These are phyloP conservation scores for Claviceps sp. DNA, from an alignment of 2,329 filamentous ascomycete species.

Conservation along the genomic window DNA sequence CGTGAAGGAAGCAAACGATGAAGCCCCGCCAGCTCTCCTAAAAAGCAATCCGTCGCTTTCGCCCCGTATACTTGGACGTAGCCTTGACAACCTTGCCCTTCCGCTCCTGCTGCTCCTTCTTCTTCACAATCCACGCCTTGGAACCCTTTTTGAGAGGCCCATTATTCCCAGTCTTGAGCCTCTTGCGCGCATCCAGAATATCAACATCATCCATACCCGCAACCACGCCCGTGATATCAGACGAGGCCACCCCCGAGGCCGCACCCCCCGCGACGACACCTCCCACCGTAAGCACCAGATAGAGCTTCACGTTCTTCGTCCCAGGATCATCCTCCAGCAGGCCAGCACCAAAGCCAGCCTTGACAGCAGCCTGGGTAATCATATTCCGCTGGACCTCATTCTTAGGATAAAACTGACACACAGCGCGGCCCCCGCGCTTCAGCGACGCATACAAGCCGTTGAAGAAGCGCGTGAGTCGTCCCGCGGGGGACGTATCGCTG, in stretches of 20 bases:
- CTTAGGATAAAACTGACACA: constrained; percentile 97
- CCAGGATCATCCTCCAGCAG: constrained; percentile 89
- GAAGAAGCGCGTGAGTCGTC: constrained; percentile 74
- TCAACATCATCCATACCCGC: constrained; percentile 80
- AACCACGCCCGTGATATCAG: constrained; percentile 85
- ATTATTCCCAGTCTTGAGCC: constrained; percentile 28
- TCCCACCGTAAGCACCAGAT: constrained; percentile 85
- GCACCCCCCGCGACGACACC: constrained; percentile 25
- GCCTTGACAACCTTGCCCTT: constrained; percentile 93
- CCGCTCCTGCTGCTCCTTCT: constrained; percentile 85
- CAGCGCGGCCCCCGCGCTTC: constrained; percentile 71
- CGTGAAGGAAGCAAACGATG: neutral
- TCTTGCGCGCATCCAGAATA: constrained; percentile 55
- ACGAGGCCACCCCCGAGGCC: constrained; percentile 32
- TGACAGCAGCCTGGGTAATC: constrained; percentile 82
- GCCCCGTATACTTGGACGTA: constrained; percentile 84
- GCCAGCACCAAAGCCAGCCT: constrained; percentile 89
- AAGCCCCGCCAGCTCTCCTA: constrained; percentile 22
- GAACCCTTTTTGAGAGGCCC: constrained; percentile 62
- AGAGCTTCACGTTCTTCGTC: constrained; percentile 95
- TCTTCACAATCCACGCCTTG: constrained; percentile 71
- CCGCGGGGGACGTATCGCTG: constrained; percentile 68
- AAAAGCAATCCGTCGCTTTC: constrained; percentile 71
- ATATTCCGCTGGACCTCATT: constrained; percentile 84
- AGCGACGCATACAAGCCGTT: constrained; percentile 80